phyloP scores from a whole-genome alignment of 306 rosid species.

The Casuarina cunninghamiana region DNA sequence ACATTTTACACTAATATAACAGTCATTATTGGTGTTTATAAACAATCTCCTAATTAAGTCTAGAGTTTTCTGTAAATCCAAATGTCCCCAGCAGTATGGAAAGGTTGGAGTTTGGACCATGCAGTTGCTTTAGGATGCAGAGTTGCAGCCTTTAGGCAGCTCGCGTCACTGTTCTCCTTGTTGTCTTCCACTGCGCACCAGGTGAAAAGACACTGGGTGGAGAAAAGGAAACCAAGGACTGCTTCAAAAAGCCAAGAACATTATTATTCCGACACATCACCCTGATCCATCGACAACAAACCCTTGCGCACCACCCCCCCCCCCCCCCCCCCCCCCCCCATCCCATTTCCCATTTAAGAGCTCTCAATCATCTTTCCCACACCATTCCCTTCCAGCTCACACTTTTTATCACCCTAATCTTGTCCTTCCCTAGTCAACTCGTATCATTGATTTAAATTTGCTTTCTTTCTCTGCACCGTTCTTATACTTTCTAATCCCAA shows the following conservation, averaged over 20 bases:
- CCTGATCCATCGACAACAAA: neutral
- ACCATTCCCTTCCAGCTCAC: slow-evolving; percentile 2
- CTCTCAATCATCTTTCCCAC: neutral
- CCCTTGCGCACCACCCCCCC: neutral
- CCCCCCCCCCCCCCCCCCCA: too few species aligned
- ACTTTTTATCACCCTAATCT: neutral
- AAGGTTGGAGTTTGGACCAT: too few species aligned
- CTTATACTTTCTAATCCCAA: neutral
- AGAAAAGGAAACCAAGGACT: neutral
- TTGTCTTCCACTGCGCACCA: neutral
- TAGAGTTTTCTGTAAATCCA: too few species aligned
- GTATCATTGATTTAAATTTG: neutral
- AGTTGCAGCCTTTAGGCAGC: slow-evolving; percentile 2
- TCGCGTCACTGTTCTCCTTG: neutral
- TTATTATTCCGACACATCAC: neutral
- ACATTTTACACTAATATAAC: too few species aligned
- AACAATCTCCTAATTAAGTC: too few species aligned
- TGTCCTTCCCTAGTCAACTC: neutral
- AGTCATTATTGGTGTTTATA: too few species aligned
- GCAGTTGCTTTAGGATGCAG: neutral
- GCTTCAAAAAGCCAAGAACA: neutral
- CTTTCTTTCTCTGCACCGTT: neutral
- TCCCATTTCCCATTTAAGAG: neutral
- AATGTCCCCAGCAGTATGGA: too few species aligned
- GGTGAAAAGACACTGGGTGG: neutral